These are phyloP conservation scores for Diaporthe eres DNA, from an alignment of 2,329 filamentous ascomycete species.

Conservation along the genomic window DNA sequence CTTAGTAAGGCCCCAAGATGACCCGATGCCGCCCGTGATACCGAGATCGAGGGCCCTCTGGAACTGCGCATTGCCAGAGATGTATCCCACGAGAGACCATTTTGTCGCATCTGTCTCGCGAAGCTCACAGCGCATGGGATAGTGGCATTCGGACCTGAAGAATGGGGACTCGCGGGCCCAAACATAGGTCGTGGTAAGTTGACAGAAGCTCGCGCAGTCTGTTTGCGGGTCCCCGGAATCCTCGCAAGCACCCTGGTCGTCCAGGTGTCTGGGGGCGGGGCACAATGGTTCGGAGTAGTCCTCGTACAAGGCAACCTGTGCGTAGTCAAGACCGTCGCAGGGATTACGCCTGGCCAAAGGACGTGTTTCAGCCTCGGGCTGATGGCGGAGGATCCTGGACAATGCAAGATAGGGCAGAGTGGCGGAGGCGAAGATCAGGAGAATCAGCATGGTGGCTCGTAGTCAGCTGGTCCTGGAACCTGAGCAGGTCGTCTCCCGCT, in stretches of 20 bases:
- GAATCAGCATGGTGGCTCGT: background rate
- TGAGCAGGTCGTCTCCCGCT: background rate
- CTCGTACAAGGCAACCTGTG: background rate
- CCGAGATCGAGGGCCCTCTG: background rate
- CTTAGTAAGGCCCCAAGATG: background rate
- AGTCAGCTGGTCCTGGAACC: background rate
- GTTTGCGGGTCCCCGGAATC: background rate
- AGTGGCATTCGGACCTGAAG: background rate
- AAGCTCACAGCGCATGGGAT: background rate
- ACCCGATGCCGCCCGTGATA: background rate
- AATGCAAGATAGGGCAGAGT: background rate
- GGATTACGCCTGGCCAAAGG: background rate
- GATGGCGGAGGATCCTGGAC: background rate
- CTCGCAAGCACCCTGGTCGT: background rate
- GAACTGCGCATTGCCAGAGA: background rate
- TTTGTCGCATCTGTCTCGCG: background rate
- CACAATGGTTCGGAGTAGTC: background rate
- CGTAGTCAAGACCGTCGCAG: background rate
- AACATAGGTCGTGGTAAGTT: background rate
- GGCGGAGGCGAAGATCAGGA: background rate
- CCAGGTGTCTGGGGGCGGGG: background rate
- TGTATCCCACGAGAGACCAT: background rate
- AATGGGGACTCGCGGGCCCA: constrained; percentile 11
- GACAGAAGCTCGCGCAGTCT: constrained; percentile 7
- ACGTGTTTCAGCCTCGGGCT: background rate